phyloP scores from a whole-genome alignment of 192 early-diverging fungal species.

The Physocladia obscura region DNA sequence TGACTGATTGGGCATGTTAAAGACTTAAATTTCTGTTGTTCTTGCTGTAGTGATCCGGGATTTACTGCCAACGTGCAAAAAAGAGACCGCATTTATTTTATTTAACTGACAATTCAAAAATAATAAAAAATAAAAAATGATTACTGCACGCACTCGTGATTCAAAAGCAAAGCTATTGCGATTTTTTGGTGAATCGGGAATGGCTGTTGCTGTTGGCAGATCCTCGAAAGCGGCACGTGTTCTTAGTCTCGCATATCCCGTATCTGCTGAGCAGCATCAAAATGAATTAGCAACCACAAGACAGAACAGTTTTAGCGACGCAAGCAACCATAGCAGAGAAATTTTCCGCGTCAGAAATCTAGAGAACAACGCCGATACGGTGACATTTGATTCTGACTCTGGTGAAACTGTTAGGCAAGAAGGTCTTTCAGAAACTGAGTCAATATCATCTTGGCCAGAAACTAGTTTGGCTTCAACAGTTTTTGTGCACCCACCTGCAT shows the following conservation, averaged over 20 bases:
- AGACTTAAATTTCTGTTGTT: background rate
- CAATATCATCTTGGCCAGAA: no score
- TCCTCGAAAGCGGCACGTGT: background rate
- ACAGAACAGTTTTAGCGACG: background rate
- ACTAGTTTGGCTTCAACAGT: no score
- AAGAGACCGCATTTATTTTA: constrained; percentile 1
- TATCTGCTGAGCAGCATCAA: background rate
- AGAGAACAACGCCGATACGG: background rate
- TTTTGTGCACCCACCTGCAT: no score
- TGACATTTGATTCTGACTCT: background rate
- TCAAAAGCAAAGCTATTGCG: constrained; percentile 26
- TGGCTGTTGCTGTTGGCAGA: constrained; percentile 20
- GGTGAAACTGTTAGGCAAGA: no score
- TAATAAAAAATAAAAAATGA: constrained; percentile 12
- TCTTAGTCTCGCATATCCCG: background rate
- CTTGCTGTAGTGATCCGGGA: background rate
- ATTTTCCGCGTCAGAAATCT: background rate
- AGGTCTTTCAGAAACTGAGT: no score
- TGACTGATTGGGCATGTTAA: background rate
- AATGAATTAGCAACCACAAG: background rate
- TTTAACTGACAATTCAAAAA: background rate
- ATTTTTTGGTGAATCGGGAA: constrained; percentile 26
- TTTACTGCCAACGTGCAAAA: constrained; percentile 7
- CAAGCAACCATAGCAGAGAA: background rate
- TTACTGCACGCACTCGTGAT: background rate